These are phyloP conservation scores for Pichia thaimueangensis DNA, from an alignment of 805 yeast genomes.

Conservation along the genomic window DNA sequence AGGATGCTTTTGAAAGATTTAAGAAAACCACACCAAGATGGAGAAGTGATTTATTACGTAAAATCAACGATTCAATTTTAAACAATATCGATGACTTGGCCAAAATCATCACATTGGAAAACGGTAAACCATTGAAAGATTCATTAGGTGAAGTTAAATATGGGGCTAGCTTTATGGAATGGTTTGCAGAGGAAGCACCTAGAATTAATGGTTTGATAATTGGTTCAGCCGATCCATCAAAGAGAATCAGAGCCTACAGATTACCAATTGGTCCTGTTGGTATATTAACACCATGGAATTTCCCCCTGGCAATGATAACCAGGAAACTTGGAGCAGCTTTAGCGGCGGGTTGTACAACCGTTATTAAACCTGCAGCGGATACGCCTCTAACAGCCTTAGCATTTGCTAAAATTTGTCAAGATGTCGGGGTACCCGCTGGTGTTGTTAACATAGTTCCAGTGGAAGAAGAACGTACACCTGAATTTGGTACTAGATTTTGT, in stretches of 20 bases:
- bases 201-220: conserved; percentile 57
- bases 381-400: conserved; percentile 74
- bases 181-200: conserved; percentile 85
- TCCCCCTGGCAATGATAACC: conserved; percentile 75
- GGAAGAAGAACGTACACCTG: conserved; percentile 30
- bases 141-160: conserved; percentile 63
- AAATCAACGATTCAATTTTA: conserved; percentile 46
- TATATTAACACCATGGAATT: conserved; percentile 78
- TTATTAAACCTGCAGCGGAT: conserved; percentile 70
- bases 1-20: conserved; percentile 44
- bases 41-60: conserved; percentile 46
- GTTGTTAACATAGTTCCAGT: conserved; percentile 60
- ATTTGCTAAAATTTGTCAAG: conserved; percentile 48
- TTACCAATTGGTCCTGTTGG: conserved; percentile 82
- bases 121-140: conserved; percentile 69
- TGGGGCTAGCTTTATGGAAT: conserved; percentile 73
- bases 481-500: conserved; percentile 52
- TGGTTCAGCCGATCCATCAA: conserved; percentile 41
- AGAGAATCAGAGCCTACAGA: conserved; percentile 48
- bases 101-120: conserved; percentile 57
- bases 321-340: conserved; percentile 69
- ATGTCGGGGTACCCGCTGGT: conserved; percentile 69
- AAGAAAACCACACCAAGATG: conserved; percentile 45
- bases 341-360: conserved; percentile 79
- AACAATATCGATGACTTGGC: conserved; percentile 62